Evolutionary conservation across 768 basidiomycete species (phyloP).

Genomic region (Suillus plorans): DNA sequence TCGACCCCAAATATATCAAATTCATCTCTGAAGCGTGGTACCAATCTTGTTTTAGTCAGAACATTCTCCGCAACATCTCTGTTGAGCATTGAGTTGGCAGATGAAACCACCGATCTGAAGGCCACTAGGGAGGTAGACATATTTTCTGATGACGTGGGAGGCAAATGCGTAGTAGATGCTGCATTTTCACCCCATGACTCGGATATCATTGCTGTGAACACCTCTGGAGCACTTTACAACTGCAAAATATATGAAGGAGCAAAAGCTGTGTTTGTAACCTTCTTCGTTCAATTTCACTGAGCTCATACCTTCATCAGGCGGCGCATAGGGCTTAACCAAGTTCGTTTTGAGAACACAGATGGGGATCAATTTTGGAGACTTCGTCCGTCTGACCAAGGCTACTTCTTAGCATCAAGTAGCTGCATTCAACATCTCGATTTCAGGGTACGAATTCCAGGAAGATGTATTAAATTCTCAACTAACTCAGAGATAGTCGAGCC

Average conservation of each 20-base stretch:
- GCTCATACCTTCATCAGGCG: constrained; percentile 19
- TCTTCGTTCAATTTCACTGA: not conserved
- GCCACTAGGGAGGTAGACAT: constrained; percentile 39
- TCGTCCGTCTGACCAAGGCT: constrained; percentile 37
- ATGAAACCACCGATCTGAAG: constrained; percentile 10
- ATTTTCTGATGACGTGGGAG: constrained; percentile 40
- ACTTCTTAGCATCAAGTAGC: constrained; percentile 48
- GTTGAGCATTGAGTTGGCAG: constrained; percentile 28
- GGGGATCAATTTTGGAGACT: constrained; percentile 54
- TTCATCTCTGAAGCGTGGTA: constrained; percentile 14
- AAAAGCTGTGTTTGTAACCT: constrained; percentile 41
- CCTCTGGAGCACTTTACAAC: constrained; percentile 50
- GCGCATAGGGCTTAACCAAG: constrained; percentile 12
- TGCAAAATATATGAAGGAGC: constrained; percentile 38
- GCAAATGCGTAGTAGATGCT: constrained; percentile 47
- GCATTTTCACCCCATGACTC: constrained; percentile 33
- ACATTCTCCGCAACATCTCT: constrained; percentile 47
- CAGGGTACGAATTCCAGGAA: constrained; percentile 43
- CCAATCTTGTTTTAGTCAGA: constrained; percentile 37
- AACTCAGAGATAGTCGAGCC: constrained; percentile 30
- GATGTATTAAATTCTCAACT: constrained; percentile 4
- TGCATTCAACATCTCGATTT: constrained; percentile 49
- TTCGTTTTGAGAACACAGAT: not conserved
- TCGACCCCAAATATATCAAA: constrained; percentile 30
- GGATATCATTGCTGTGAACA: constrained; percentile 47